These are phyloP conservation scores for Plasmodium falciparum DNA, from an alignment of 169 alveolate genomes.

Conservation along the genomic window DNA sequence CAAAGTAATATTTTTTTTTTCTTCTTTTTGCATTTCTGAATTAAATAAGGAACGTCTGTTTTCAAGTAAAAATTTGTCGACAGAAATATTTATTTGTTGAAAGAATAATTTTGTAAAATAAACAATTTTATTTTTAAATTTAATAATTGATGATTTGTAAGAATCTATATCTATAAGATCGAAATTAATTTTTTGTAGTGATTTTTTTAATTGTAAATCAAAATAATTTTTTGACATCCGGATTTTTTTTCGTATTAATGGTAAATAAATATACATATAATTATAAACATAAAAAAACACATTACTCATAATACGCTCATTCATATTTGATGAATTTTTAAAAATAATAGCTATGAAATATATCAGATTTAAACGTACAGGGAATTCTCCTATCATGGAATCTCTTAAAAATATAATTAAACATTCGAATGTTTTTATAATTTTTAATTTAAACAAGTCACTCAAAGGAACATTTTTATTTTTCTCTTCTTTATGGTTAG, in stretches of 20 bases:
- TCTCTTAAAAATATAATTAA: conserved; percentile 57
- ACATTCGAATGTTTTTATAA: conserved; percentile 65
- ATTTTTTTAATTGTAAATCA: conserved; percentile 57
- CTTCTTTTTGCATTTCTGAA: neutral
- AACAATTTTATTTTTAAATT: conserved; percentile 40
- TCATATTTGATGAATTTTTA: conserved; percentile 24
- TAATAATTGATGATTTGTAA: conserved; percentile 39
- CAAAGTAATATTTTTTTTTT: neutral
- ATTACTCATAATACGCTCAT: conserved; percentile 62
- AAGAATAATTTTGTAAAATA: conserved; percentile 62
- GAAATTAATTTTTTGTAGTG: conserved; percentile 44
- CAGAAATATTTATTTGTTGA: conserved; percentile 64
- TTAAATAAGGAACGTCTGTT: conserved; percentile 18
- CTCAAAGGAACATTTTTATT: neutral
- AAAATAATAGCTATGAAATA: conserved; percentile 33
- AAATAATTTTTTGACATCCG: conserved; percentile 42
- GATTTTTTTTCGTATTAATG: conserved; percentile 55
- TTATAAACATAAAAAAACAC: conserved; percentile 70
- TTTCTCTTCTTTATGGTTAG: too few relatives aligned
- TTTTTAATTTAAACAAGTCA: conserved; percentile 18
- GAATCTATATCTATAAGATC: conserved; percentile 66
- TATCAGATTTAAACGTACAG: conserved; percentile 55
- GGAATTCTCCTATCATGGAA: conserved; percentile 57
- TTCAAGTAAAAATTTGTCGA: conserved; percentile 50
- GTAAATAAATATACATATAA: conserved; percentile 65